Conservation (phyloP, 306 rosid species). For the Rubus parviflorus region DNA sequence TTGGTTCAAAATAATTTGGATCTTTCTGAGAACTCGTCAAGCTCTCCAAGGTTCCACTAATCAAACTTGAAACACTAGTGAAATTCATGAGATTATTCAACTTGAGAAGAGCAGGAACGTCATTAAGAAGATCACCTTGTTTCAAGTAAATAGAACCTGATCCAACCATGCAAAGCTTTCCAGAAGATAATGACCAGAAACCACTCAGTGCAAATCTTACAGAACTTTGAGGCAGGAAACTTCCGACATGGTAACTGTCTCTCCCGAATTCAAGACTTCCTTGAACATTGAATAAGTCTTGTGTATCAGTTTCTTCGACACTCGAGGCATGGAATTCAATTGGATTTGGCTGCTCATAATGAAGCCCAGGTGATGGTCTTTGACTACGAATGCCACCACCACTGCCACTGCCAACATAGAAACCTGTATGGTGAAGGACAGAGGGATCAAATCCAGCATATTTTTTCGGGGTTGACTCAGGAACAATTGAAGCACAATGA, state of each 20-base stretch:
- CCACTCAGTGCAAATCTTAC: conserved; percentile 39
- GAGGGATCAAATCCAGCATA: background rate
- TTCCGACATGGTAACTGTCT: conserved; percentile 6
- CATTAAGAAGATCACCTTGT: conserved; percentile 26
- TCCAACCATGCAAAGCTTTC: conserved; percentile 39
- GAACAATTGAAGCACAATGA: conserved; percentile 35
- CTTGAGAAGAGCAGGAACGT: conserved; percentile 36
- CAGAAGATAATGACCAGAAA: conserved; percentile 50
- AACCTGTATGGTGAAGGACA: conserved; percentile 21
- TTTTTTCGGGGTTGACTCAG: background rate
- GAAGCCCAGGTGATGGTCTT: background rate
- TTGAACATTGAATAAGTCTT: conserved; percentile 34
- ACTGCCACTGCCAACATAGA: conserved; percentile 35
- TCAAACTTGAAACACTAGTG: conserved; percentile 33
- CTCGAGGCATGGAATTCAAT: conserved; percentile 4
- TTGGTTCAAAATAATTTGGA: conserved; percentile 29
- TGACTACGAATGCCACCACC: background rate
- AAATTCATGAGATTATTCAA: conserved; percentile 35
- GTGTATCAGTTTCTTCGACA: conserved; percentile 19
- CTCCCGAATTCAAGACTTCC: conserved; percentile 26
- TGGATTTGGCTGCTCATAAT: background rate
- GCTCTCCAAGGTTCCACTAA: conserved; percentile 54
- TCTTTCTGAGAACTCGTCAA: conserved; percentile 27
- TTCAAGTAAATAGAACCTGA: conserved; percentile 10
- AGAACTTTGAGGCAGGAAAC: background rate